Conservation (phyloP, 2,329 filamentous ascomycete genomes). For the Knufia fluminis region DNA sequence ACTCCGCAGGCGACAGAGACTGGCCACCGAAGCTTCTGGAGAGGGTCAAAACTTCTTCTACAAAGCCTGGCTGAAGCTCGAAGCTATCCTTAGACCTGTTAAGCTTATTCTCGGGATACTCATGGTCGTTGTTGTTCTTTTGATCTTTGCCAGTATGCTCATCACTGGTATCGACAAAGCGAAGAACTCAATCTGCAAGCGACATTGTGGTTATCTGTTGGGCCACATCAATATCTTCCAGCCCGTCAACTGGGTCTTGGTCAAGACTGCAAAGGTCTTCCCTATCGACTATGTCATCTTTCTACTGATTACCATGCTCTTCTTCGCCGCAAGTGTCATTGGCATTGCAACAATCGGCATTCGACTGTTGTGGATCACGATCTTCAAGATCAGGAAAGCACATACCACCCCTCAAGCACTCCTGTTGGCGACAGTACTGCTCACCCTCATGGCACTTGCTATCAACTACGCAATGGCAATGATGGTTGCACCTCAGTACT, state of each 20-base stretch:
- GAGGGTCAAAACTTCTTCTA: constrained; percentile 47
- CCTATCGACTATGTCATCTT: constrained; percentile 89
- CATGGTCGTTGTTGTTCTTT: constrained; percentile 61
- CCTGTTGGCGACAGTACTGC: constrained; percentile 79
- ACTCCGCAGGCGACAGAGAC: constrained; percentile 74
- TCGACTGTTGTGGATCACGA: constrained; percentile 86
- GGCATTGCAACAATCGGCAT: constrained; percentile 84
- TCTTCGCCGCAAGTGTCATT: constrained; percentile 80
- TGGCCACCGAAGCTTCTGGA: constrained; percentile 73
- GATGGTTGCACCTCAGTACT: constrained; percentile 91
- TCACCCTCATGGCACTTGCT: constrained; percentile 79
- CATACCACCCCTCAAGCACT: constrained; percentile 87
- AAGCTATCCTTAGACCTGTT: constrained; percentile 74
- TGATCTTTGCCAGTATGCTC: constrained; percentile 86
- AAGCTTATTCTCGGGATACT: constrained; percentile 79
- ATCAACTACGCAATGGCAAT: constrained; percentile 90
- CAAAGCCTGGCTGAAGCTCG: constrained; percentile 74
- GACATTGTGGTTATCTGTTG: constrained; percentile 84
- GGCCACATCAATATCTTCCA: constrained; percentile 87
- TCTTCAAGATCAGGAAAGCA: constrained; percentile 84
- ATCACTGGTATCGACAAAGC: constrained; percentile 95
- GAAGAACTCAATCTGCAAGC: constrained; percentile 86
- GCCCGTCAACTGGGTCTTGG: constrained; percentile 82
- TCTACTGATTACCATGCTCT: constrained; percentile 70
- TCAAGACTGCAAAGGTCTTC: constrained; percentile 72